Evolutionary conservation across 371 early-diverging fungal genomes (phyloP).

Genomic region (Nematocida major): DNA sequence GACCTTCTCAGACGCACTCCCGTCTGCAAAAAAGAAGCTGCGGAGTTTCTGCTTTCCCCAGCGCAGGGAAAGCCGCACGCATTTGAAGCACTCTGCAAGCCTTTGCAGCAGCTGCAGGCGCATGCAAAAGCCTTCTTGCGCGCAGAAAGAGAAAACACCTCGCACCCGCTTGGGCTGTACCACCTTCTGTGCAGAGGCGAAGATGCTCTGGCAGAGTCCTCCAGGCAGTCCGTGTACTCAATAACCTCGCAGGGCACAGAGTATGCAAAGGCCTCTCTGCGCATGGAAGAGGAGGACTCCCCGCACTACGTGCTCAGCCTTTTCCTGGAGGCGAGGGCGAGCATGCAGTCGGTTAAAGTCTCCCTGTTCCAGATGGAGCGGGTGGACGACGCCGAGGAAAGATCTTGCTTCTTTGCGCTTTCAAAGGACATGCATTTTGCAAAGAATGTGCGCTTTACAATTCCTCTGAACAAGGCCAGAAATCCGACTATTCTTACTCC

Average conservation of each 20-base stretch:
- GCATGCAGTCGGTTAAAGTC: neutral
- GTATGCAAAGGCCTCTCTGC: slow-evolving; percentile 2
- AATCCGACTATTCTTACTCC: slow-evolving; percentile 2
- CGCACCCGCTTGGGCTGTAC: slow-evolving; percentile 12
- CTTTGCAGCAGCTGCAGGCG: neutral
- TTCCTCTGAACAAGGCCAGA: slow-evolving; percentile 20
- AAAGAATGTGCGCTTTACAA: neutral
- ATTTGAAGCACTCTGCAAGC: neutral
- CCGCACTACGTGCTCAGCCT: slow-evolving; percentile 10
- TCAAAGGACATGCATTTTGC: neutral
- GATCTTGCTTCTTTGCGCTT: neutral
- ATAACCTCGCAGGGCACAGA: slow-evolving; percentile 2
- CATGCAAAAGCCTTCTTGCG: neutral
- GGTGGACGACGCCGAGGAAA: neutral
- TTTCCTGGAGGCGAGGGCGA: neutral
- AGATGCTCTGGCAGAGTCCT: neutral
- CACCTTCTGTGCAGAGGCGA: neutral
- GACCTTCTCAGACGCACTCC: neutral
- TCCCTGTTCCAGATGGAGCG: slow-evolving; percentile 21
- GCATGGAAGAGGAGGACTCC: neutral
- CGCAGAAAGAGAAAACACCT: slow-evolving; percentile 4
- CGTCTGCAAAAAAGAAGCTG: neutral
- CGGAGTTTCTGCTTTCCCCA: neutral
- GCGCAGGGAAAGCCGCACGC: neutral
- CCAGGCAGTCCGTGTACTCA: neutral